These are phyloP conservation scores for Rhizopogon vesiculosus DNA, from an alignment of 768 basidiomycete genomes.

Conservation along the genomic window DNA sequence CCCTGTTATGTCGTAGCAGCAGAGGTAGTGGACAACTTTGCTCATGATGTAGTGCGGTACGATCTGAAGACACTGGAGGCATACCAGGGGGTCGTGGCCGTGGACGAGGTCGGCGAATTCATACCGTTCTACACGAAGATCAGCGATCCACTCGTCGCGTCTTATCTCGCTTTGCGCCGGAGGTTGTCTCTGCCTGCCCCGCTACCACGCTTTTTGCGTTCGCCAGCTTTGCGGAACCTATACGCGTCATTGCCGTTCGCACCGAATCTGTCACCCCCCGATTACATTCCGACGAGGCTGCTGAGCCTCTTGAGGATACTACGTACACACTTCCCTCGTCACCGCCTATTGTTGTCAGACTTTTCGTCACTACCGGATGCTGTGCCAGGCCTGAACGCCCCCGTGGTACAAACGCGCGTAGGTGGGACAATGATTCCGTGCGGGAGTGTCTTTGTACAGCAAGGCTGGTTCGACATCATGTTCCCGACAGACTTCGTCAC, in stretches of 20 bases:
- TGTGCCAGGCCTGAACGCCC: slow-evolving; percentile 61
- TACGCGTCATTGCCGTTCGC: slow-evolving; percentile 79
- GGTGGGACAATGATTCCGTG: slow-evolving; percentile 84
- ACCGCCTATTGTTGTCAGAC: slow-evolving; percentile 92
- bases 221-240: slow-evolving; percentile 54
- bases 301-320: slow-evolving; percentile 81
- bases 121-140: slow-evolving; percentile 78
- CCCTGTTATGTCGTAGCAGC: slow-evolving; percentile 93
- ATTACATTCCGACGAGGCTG: slow-evolving; percentile 91
- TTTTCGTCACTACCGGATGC: slow-evolving; percentile 87
- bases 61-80: slow-evolving; percentile 76
- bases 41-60: slow-evolving; percentile 93
- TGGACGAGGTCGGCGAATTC: slow-evolving; percentile 81
- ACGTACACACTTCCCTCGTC: slow-evolving; percentile 80
- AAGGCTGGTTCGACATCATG: slow-evolving; percentile 97
- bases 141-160: slow-evolving; percentile 77
- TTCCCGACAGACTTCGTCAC: slow-evolving; percentile 91
- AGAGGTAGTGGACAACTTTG: slow-evolving; percentile 98
- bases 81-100: slow-evolving; percentile 75
- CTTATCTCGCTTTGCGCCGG: slow-evolving; percentile 68
- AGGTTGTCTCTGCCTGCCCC: slow-evolving; percentile 55
- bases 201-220: slow-evolving; percentile 51
- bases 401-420: slow-evolving; percentile 94
- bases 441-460: slow-evolving; percentile 85
- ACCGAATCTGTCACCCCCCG: slow-evolving; percentile 81